Base-by-base conservation (phyloP, 2,329 filamentous ascomycete species). In the Beauveria brongniartii region DNA sequence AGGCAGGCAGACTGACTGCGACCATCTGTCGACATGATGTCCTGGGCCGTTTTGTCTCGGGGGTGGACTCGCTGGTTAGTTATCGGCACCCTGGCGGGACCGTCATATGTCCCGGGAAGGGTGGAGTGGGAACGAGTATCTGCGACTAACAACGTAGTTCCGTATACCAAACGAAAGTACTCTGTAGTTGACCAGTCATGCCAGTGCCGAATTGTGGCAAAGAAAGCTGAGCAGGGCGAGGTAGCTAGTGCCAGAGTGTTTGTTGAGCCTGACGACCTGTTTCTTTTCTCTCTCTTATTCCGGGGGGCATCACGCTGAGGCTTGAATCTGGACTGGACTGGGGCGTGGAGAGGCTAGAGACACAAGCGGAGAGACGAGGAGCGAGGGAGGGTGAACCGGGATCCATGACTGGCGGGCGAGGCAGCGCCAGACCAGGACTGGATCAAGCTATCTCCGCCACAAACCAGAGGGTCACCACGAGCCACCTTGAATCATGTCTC, bases 371-470 rank as follows among this genome's bases (percentile, higher is more conserved):
- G 30, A 34, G 30, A 34, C 30, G 30, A 34, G 30, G 10, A 34
- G 30, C 30, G 30, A 34, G 30, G 41, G 43, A 56, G 54, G 24
- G 54, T 7, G 41, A 37, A 22, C 54, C n/a, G n/a, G 53, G 43
- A 47, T 24, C 54, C 54, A 37, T 30, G 54, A 47, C 41, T 56
- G 53, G 26, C 40, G 41, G 52, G 53, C 40, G 43, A 48, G 37
- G 30, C 30, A 34, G 30, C 30, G 30, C 40, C 53, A 47, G 9
- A 37, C 40, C 22, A 43, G 22, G 55, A 26, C 24, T 52, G 46
- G 40, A 26, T 60, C 58, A 50, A 55, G 22, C 46, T 43, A 64
- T 66, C 59, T 20, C 59, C 56, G 59, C 59, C 59, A 59, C 14
- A 62, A 46, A 52, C 59, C 40, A 62, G 63, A 30, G 24, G 58